Conservation (phyloP, 441 rosid species). For the Croton setiger region DNA sequence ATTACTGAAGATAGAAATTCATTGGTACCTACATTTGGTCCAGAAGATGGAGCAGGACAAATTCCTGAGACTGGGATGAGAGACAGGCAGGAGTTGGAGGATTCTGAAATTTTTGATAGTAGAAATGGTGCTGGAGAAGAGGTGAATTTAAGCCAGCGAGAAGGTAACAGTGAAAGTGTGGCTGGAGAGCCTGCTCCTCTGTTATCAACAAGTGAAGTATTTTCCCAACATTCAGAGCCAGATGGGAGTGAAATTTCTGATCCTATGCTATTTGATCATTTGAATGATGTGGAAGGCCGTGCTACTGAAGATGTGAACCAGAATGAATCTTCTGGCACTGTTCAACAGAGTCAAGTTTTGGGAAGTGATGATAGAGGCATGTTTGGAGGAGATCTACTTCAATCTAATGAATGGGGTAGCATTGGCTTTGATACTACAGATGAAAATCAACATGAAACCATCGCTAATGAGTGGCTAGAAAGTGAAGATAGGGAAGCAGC, state of each 20-base stretch:
- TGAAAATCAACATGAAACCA: constrained; percentile 34
- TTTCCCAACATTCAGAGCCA: constrained; percentile 33
- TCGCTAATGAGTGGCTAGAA: constrained; percentile 36
- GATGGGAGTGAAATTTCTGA: constrained; percentile 27
- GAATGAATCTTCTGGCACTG: constrained; percentile 31
- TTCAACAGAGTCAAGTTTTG: constrained; percentile 40
- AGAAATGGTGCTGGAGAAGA: constrained; percentile 33
- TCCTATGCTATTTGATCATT: constrained; percentile 17
- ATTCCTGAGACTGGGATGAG: constrained; percentile 37
- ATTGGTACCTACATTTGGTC: constrained; percentile 37
- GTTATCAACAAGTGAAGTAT: constrained; percentile 30
- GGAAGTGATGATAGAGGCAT: constrained; percentile 40
- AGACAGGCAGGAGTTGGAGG: constrained; percentile 31
- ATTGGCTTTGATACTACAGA: constrained; percentile 32
- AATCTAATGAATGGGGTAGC: constrained; percentile 38
- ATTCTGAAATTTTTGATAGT: constrained; percentile 34
- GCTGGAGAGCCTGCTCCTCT: constrained; percentile 23
- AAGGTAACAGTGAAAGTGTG: constrained; percentile 29
- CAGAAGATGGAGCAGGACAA: constrained; percentile 42
- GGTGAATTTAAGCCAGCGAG: constrained; percentile 26
- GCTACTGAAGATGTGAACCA: constrained; percentile 27
- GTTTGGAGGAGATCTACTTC: constrained; percentile 37
- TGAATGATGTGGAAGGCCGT: constrained; percentile 32
- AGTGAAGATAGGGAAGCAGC: constrained; percentile 48
- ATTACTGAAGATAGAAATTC: constrained; percentile 29